A percentile compares a stretch with the other conserved stretches of the same genome.
Evolutionary conservation across 2,329 filamentous ascomycete genomes (phyloP).

Genomic region (Fusarium sp.): DNA sequence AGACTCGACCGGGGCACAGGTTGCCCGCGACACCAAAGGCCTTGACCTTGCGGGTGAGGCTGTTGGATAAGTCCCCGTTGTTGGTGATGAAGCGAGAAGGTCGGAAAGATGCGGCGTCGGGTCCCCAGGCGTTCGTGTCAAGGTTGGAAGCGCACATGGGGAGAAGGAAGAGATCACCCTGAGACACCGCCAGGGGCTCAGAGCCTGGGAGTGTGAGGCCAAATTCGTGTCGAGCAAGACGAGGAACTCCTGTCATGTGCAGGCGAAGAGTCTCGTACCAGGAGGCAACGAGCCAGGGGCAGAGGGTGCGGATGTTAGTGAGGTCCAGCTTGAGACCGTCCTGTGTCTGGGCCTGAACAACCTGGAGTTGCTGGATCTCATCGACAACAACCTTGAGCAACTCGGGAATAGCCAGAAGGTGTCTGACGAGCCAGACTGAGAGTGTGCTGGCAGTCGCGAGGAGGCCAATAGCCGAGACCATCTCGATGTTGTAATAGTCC

Average conservation of each 20-base stretch:
- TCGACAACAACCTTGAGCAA: conserved; percentile 36
- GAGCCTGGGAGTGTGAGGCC: conserved; percentile 34
- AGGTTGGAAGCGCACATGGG: conserved; percentile 49
- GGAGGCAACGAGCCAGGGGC: conserved; percentile 47
- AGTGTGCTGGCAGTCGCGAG: conserved; percentile 48
- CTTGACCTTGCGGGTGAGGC: conserved; percentile 42
- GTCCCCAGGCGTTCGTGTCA: conserved; percentile 44
- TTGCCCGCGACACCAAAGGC: conserved; percentile 50
- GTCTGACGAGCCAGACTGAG: conserved; percentile 46
- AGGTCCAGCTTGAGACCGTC: conserved; percentile 34
- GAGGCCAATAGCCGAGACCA: conserved; percentile 48
- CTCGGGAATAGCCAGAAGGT: conserved; percentile 38
- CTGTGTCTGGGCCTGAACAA: conserved; percentile 15
- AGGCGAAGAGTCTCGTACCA: conserved; percentile 49
- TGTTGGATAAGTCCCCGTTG: conserved; percentile 36
- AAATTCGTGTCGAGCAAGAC: conserved; percentile 46
- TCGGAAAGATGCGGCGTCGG: conserved; percentile 42
- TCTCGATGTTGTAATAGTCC: conserved; percentile 49
- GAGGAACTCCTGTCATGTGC: conserved; percentile 48
- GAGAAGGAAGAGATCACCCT: conserved; percentile 48
- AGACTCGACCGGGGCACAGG: conserved; percentile 46
- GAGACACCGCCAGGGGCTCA: conserved; percentile 35
- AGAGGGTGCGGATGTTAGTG: conserved; percentile 39
- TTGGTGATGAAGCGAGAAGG: conserved; percentile 45
- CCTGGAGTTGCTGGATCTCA: conserved; percentile 38